Evolutionary conservation across 768 basidiomycete species (phyloP).

Genomic region (Zangia roseola): DNA sequence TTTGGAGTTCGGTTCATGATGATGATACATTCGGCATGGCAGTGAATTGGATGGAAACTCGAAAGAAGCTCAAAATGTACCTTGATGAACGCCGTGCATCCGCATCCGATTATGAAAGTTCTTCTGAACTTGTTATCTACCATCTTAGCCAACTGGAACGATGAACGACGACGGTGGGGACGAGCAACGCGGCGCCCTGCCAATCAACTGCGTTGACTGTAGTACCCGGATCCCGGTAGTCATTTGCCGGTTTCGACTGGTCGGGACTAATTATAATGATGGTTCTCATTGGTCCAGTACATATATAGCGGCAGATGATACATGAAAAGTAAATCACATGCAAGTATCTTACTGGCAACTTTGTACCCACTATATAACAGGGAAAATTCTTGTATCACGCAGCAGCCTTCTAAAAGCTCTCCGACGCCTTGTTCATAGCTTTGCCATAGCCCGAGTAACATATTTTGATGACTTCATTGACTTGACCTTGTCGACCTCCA

Average conservation of each 20-base stretch:
- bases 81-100: slow-evolving; percentile 21
- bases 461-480: slow-evolving; percentile 54
- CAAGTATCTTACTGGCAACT: too few relatives aligned
- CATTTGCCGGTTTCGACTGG: too few relatives aligned
- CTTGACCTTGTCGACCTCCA: slow-evolving; percentile 73
- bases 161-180: not conserved
- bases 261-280: too few relatives aligned
- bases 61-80: not conserved
- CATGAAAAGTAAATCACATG: too few relatives aligned
- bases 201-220: too few relatives aligned
- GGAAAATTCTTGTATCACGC: too few relatives aligned
- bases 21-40: not conserved
- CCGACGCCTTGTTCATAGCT: too few relatives aligned
- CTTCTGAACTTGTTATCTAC: slow-evolving; percentile 6
- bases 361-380: too few relatives aligned
- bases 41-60: not conserved
- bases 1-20: slow-evolving; percentile 23
- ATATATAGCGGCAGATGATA: too few relatives aligned
- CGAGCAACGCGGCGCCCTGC: not conserved
- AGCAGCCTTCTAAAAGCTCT: too few relatives aligned
- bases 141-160: slow-evolving; percentile 7
- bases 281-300: too few relatives aligned
- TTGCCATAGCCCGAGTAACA: slow-evolving; percentile 32
- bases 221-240: not conserved
- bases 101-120: slow-evolving; percentile 19